Conservation (phyloP, 169 alveolate genomes). For the Plasmodium berghei region DNA sequence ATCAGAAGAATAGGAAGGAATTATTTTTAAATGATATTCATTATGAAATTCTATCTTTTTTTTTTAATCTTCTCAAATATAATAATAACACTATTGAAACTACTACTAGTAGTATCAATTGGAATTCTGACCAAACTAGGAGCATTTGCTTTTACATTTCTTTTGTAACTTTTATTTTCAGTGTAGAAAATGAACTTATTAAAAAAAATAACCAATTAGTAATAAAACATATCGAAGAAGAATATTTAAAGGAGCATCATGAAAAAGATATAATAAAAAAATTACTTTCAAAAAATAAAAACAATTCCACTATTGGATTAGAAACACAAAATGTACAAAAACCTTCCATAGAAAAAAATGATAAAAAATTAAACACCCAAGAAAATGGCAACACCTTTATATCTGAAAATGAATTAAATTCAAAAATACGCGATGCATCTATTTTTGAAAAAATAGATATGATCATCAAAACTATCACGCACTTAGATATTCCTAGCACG, state of each 20-base stretch:
- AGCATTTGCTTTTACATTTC: slow-evolving; percentile 15
- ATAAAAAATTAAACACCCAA: background rate
- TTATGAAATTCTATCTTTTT: background rate
- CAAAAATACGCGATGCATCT: too few species aligned
- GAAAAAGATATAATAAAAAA: background rate
- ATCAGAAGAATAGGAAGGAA: slow-evolving; percentile 8
- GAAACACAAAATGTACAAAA: background rate
- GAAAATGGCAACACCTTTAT: background rate
- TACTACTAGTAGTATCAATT: background rate
- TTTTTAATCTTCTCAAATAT: slow-evolving; percentile 8
- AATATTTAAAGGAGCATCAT: background rate
- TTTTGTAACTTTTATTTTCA: slow-evolving; percentile 51
- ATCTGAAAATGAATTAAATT: background rate
- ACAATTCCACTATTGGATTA: background rate
- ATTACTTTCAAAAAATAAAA: background rate
- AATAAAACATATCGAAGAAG: slow-evolving; percentile 21
- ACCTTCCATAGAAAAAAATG: slow-evolving; percentile 3
- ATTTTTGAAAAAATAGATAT: slow-evolving; percentile 40
- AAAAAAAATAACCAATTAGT: background rate
- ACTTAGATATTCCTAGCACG: background rate
- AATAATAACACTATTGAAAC: slow-evolving; percentile 1
- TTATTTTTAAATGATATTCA: slow-evolving; percentile 23
- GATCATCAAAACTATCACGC: slow-evolving; percentile 28
- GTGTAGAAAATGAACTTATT: slow-evolving; percentile 21
- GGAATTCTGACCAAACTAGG: background rate